These are phyloP conservation scores for Hordeum vulgare DNA, from an alignment of 176 grass and related monocot species.

Conservation along the genomic window DNA sequence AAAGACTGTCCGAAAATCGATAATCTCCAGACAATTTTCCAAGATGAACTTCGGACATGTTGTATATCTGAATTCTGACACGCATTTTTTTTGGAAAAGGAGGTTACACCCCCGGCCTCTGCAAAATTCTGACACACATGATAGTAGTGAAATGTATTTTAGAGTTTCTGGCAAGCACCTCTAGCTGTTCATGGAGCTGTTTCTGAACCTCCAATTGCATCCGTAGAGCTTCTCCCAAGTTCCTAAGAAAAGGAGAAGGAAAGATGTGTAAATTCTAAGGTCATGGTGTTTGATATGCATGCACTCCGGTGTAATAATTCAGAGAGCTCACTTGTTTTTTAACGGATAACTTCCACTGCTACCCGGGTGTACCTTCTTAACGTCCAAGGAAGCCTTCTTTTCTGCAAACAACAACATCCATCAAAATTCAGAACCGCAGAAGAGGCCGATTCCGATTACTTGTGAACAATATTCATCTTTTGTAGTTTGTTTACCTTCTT, in stretches of 20 bases:
- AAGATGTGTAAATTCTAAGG: neutral
- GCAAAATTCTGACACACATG: neutral
- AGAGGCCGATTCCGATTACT: neutral
- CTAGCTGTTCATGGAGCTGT: conserved; percentile 86
- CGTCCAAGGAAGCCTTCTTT: conserved; percentile 48
- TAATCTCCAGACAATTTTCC: neutral
- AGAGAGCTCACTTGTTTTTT: conserved; percentile 49
- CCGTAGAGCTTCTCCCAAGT: conserved; percentile 64
- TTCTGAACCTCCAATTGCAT: conserved; percentile 98
- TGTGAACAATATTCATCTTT: neutral
- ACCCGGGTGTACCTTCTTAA: conserved; percentile 47
- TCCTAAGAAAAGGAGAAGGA: conserved; percentile 27
- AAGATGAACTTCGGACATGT: neutral
- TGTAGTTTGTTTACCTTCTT: conserved; percentile 56
- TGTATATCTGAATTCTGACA: neutral
- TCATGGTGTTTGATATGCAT: neutral
- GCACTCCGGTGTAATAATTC: neutral
- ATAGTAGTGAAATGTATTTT: neutral
- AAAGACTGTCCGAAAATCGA: neutral
- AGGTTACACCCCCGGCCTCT: no score
- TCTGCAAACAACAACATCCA: conserved; percentile 32
- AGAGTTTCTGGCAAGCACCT: conserved; percentile 42
- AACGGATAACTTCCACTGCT: conserved; percentile 12
- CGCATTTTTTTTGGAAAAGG: no score
- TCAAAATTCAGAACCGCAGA: neutral